Percentiles rank a stretch among this genome's conserved stretches.
Conservation (phyloP, 2,329 filamentous ascomycete species). For the Penicillium brevicompactum region DNA sequence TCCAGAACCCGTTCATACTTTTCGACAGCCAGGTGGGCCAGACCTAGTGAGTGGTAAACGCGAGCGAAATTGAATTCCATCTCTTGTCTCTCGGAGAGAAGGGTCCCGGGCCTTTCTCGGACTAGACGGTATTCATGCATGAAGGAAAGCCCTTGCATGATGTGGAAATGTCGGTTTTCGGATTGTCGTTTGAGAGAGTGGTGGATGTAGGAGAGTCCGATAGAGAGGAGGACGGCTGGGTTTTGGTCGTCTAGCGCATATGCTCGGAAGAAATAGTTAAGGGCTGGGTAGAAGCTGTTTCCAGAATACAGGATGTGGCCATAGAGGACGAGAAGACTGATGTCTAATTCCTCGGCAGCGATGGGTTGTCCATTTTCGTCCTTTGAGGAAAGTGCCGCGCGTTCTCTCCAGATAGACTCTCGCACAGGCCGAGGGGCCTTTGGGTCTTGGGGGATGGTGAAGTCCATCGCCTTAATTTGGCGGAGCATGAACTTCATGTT, state of each 20-base stretch:
- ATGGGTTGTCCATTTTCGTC: constrained; percentile 40
- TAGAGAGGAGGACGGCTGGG: constrained; percentile 75
- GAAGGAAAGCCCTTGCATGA: constrained; percentile 83
- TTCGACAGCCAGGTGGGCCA: constrained; percentile 70
- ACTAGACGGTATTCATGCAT: constrained; percentile 72
- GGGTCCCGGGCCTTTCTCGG: constrained; percentile 49
- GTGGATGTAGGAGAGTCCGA: constrained; percentile 84
- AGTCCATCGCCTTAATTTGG: constrained; percentile 89
- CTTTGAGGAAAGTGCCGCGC: constrained; percentile 42
- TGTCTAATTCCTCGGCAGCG: constrained; percentile 62
- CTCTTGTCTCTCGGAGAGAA: constrained; percentile 63
- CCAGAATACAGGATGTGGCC: constrained; percentile 86
- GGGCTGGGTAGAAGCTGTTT: constrained; percentile 77
- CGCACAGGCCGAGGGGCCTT: constrained; percentile 34
- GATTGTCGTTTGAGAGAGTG: constrained; percentile 86
- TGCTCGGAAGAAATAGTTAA: constrained; percentile 85
- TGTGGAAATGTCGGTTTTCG: constrained; percentile 84
- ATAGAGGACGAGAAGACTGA: constrained; percentile 82
- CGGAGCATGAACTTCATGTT: constrained; percentile 89
- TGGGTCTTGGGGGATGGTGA: constrained; percentile 56
- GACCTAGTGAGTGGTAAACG: constrained; percentile 73
- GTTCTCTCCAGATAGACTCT: constrained; percentile 46
- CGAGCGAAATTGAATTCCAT: constrained; percentile 80
- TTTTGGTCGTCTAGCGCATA: constrained; percentile 74
- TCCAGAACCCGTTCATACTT: constrained; percentile 67